Base-by-base conservation (phyloP, 2,329 filamentous ascomycete genomes). In the Fusarium duplospermum region DNA sequence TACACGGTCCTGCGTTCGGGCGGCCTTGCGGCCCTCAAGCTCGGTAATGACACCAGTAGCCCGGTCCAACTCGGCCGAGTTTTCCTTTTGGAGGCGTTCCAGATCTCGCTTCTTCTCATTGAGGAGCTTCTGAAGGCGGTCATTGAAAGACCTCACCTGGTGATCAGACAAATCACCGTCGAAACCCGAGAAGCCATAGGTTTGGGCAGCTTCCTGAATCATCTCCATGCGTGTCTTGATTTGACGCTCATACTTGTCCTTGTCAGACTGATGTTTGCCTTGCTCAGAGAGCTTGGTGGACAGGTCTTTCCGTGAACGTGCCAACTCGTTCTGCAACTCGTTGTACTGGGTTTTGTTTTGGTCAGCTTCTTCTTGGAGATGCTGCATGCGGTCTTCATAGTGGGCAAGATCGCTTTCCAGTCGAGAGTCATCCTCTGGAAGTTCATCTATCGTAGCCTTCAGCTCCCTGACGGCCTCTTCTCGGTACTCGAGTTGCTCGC, bases 191-290 rank as follows among this genome's bases (percentile, higher is more conserved):
- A 99, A 93, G 67, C 90, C 91, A 81, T 98, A 93, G 29, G 87
- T 87, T 54, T 90, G 88, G 18, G 96, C 94, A 40, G 94, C 91
- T 66, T 95, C 92, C 73, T 92, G 94, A 64, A 98, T 91, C 81
- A 97, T 89, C 11, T 89, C 87, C 77, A 92, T 88, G 42, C 96
- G 93, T 52, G 89, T 86, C 75, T 90, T 86, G 4, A 98, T 81
- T 74, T 98, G 93, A 5, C 93, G 90, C 80, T 98, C 94, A 80
- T 96, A 94, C 77, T 93, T 94, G 71, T 94, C 92, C 83, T 96
- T 95, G 80, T 98, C 93, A 3, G 95, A 96, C 81, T 96, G 90
- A 76, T 93, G 91, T 75, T 92, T 94, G 50, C 96, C 96, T 76
- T 91, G 88, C 76, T 95, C 92, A 1, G 89, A 85, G 40, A 89